Evolutionary conservation across 2,329 filamentous ascomycete genomes (phyloP).

Genomic region (Colletotrichum ledebouriae): DNA sequence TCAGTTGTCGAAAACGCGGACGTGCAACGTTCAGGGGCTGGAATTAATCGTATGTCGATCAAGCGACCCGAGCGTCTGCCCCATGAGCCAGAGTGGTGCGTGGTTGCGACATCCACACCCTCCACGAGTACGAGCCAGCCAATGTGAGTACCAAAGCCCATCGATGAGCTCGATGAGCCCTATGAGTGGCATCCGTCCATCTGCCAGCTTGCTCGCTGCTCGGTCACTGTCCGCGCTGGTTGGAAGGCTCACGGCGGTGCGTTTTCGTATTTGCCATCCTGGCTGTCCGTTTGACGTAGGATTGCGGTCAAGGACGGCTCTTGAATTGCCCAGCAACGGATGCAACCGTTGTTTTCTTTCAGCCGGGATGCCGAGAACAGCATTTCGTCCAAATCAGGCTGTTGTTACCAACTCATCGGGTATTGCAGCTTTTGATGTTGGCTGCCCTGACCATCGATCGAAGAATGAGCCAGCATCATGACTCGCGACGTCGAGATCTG

Average conservation of each 20-base stretch:
- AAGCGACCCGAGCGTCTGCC: constrained; percentile 14
- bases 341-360: background rate
- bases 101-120: background rate
- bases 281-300: background rate
- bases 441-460: background rate
- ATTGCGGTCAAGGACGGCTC: background rate
- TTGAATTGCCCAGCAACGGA: background rate
- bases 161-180: background rate
- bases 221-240: constrained; percentile 10
- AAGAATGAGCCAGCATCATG: background rate
- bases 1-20: background rate
- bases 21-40: constrained; percentile 5
- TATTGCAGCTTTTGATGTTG: background rate
- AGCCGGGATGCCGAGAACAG: background rate
- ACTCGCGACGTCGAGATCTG: constrained; percentile 12
- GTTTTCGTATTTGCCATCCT: background rate
- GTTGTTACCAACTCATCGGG: background rate
- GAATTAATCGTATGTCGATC: constrained; percentile 4
- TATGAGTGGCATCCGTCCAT: no score
- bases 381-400: background rate
- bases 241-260: background rate
- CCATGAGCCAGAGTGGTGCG: background rate
- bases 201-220: background rate
- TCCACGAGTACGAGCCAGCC: constrained; percentile 2
- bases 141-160: background rate